These are phyloP conservation scores for Picocystis salinarum DNA, from an alignment of 139 green algal genomes.

Conservation along the genomic window DNA sequence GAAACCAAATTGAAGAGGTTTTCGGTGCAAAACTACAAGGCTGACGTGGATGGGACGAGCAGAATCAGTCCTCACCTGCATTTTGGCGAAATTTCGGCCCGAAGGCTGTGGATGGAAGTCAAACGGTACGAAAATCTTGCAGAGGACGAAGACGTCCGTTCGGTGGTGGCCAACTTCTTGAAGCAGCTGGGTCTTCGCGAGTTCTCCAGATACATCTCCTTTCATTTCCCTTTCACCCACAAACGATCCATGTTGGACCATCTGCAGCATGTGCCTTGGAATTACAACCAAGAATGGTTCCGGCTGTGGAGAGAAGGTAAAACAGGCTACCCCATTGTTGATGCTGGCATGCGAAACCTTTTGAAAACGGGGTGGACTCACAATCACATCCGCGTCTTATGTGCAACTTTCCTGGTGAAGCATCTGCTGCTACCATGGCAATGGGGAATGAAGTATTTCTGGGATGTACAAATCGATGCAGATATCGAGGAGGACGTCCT, in stretches of 20 bases:
- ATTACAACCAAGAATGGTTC: slow-evolving; percentile 44
- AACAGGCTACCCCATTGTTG: slow-evolving; percentile 69
- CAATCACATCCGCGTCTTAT: slow-evolving; percentile 59
- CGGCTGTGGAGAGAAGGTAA: slow-evolving; percentile 50
- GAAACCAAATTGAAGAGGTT: slow-evolving; percentile 36
- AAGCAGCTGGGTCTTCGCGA: slow-evolving; percentile 70
- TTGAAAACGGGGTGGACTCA: slow-evolving; percentile 67
- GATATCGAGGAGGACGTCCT: slow-evolving; percentile 79
- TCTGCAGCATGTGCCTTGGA: slow-evolving; percentile 62
- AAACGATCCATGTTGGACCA: slow-evolving; percentile 76
- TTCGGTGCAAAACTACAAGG: slow-evolving; percentile 43
- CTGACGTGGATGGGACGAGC: slow-evolving; percentile 55
- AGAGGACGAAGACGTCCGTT: background rate
- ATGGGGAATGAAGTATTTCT: slow-evolving; percentile 91
- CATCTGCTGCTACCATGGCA: slow-evolving; percentile 81
- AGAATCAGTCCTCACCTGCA: slow-evolving; percentile 81
- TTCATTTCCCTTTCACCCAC: slow-evolving; percentile 91
- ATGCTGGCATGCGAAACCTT: slow-evolving; percentile 72
- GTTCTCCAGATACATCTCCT: slow-evolving; percentile 76
- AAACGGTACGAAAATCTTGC: slow-evolving; percentile 9
- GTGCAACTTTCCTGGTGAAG: slow-evolving; percentile 62
- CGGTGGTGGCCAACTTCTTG: slow-evolving; percentile 41
- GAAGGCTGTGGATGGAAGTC: slow-evolving; percentile 42
- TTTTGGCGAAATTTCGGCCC: slow-evolving; percentile 58
- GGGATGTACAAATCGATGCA: slow-evolving; percentile 72